These are phyloP conservation scores for Colletotrichum tabaci DNA, from an alignment of 2,329 filamentous ascomycete species.

Conservation along the genomic window DNA sequence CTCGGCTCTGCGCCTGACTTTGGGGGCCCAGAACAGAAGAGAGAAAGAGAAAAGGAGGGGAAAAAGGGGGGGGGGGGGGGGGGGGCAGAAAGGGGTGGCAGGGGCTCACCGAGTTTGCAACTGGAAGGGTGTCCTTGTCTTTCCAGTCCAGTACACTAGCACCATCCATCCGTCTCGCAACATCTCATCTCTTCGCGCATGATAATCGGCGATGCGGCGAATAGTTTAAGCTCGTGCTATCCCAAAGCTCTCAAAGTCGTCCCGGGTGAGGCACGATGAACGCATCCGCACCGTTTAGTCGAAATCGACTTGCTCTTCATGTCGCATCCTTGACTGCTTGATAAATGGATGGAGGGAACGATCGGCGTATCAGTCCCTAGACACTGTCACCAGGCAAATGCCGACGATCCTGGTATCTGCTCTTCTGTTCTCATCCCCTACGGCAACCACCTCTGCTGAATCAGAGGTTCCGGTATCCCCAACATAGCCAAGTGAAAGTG, in stretches of 20 bases:
- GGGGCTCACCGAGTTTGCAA: not conserved
- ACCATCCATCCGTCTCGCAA: conserved; percentile 19
- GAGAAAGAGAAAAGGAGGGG: too few species aligned
- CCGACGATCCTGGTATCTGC: not conserved
- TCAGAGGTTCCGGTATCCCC: not conserved
- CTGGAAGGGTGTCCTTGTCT: conserved; percentile 9
- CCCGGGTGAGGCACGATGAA: conserved; percentile 27
- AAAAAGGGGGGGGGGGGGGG: too few species aligned
- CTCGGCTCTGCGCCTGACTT: not conserved
- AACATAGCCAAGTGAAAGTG: not conserved
- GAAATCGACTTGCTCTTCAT: conserved; percentile 23
- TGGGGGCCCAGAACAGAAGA: too few species aligned
- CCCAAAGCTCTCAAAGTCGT: not conserved
- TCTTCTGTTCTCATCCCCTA: not conserved
- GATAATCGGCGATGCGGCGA: not conserved
- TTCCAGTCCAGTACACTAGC: not conserved
- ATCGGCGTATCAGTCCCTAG: not conserved
- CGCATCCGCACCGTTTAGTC: conserved; percentile 4
- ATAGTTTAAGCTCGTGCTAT: conserved; percentile 7
- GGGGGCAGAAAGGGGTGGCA: not conserved
- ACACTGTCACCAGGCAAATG: too few species aligned
- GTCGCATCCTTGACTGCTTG: conserved; percentile 17
- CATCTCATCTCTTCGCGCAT: conserved; percentile 9
- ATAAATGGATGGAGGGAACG: not conserved
- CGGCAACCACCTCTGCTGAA: not conserved